Base-by-base conservation (phyloP, 805 yeast genomes). In the Candida silvatica region DNA sequence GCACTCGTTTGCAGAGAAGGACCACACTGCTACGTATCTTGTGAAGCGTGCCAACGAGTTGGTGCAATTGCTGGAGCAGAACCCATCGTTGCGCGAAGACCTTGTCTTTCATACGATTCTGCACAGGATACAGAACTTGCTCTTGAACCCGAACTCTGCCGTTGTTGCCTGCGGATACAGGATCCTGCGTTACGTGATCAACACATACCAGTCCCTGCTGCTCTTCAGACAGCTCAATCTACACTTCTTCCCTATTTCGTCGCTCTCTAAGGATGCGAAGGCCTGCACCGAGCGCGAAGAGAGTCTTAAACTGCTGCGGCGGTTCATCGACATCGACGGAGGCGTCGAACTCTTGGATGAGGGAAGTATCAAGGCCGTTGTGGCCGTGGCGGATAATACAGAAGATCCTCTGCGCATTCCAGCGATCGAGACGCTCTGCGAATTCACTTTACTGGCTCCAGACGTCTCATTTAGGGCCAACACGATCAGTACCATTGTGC, bases 91-190 rank as follows among this genome's bases (percentile, higher is more conserved):
- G 23, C 74, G 75, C 47, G 62, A 69, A 23, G 94, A 85, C 34
- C 60, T 88, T 20, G 77, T 69, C 3, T 51, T 80, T 14, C 64
- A 72, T 16, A 71, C 76, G 1, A 69, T 80, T 35, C 62, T 81
- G 18, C 64, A 64, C 34, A 43, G 41, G 31, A 64, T 88, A 8
- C 82, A 77, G 46, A 66, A 68, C 16, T 62, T 86, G 51, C 54
- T 88, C 16, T 30, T 49, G 31, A 42, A 40, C 29, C 60, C 73
- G 19, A 76, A 73, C 45, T 64, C 63, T 20, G 77, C 74, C 38
- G 80, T 84, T 1, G 66, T 79, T 6, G 81, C 88, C 0, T 69
- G 86, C 2, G 95, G 88, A 0, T 86, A 77, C 53, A 64, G 94
- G 33, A 66, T 86, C 1, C 67, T 86, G 17, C 62, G 96, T 14